Percentiles rank a stretch among this genome's conserved stretches.
These are phyloP conservation scores for Pleurotus sapidus DNA, from an alignment of 768 basidiomycete genomes.

Conservation along the genomic window DNA sequence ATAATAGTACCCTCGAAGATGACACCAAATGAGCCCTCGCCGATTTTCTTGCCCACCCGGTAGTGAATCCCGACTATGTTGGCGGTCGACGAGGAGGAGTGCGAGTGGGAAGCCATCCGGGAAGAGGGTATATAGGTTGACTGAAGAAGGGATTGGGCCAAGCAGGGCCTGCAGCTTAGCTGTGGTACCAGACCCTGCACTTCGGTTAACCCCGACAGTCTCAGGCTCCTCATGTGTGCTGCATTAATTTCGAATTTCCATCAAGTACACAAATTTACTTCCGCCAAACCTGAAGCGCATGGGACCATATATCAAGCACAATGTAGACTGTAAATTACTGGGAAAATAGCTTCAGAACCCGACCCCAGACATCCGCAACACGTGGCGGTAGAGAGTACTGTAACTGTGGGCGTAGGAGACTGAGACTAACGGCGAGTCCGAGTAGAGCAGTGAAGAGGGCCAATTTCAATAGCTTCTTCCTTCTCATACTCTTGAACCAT, in stretches of 20 bases:
- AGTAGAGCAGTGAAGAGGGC: constrained; percentile 19
- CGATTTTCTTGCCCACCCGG: constrained; percentile 98
- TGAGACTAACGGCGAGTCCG: constrained; percentile 17
- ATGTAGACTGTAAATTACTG: neutral
- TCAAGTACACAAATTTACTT: too few species aligned
- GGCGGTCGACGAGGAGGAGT: constrained; percentile 57
- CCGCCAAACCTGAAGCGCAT: neutral
- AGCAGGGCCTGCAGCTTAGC: constrained; percentile 26
- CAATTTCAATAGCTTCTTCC: constrained; percentile 18
- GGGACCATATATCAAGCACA: neutral
- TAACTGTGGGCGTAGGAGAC: constrained; percentile 9
- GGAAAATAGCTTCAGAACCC: neutral
- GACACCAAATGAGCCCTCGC: constrained; percentile 98
- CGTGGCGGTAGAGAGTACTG: neutral
- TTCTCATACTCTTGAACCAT: constrained; percentile 30
- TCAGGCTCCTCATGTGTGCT: neutral
- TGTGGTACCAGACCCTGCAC: constrained; percentile 10
- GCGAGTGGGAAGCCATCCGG: constrained; percentile 57
- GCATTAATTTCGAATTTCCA: too few species aligned
- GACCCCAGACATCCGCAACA: neutral
- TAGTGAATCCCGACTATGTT: constrained; percentile 96
- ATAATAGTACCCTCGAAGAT: constrained; percentile 74
- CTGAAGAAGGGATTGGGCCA: constrained; percentile 25
- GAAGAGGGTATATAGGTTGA: constrained; percentile 20
- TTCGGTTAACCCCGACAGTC: constrained; percentile 5